Evolutionary conservation across 108 stramenopile species (phyloP).

Genomic region (Hondaea fermentalgiana): DNA sequence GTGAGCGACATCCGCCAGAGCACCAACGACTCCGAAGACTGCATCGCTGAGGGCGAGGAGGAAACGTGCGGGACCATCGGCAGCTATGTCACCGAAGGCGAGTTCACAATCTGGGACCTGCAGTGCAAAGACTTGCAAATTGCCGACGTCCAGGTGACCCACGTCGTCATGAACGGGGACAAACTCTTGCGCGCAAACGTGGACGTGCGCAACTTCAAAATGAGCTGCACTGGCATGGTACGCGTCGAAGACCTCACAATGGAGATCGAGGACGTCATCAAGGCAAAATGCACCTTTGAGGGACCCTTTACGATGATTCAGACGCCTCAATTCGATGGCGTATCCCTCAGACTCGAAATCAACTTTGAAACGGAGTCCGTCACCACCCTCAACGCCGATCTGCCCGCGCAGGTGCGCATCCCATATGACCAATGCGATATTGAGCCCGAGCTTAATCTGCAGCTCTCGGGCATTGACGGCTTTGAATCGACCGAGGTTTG

Average conservation of each 20-base stretch:
- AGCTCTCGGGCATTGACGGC: background rate
- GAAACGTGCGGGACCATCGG: background rate
- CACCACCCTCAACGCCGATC: background rate
- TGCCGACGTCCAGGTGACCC: no score
- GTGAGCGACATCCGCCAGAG: background rate
- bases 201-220: background rate
- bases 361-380: background rate
- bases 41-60: background rate
- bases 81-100: background rate
- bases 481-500: no score
- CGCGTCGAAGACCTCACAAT: background rate
- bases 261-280: background rate
- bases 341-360: background rate
- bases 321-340: background rate
- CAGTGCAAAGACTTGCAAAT: background rate
- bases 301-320: background rate
- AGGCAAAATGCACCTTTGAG: background rate
- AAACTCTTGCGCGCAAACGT: no score
- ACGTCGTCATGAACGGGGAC: no score
- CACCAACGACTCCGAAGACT: background rate
- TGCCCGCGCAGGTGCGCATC: background rate
- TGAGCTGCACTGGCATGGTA: background rate
- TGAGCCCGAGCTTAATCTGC: background rate
- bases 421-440: background rate
- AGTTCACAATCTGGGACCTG: background rate